Evolutionary conservation across 495 filamentous ascomycete genomes (phyloP).

Genomic region (Symbiotaphrina buchneri): DNA sequence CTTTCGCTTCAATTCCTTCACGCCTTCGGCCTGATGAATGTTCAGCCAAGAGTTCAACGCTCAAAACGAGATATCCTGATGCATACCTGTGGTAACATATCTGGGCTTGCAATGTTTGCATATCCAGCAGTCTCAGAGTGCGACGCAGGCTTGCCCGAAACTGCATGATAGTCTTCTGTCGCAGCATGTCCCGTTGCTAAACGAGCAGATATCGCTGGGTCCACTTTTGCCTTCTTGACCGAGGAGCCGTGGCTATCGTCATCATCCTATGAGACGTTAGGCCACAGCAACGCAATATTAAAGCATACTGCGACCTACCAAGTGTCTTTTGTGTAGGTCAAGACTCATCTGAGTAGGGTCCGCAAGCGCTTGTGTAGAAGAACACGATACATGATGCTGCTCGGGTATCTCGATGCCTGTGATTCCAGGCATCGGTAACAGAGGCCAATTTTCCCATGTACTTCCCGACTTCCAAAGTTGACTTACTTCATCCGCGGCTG

Average conservation of each 20-base stretch:
- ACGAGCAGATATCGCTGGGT: too few species aligned
- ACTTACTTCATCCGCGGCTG: constrained; percentile 22
- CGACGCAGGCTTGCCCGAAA: too few species aligned
- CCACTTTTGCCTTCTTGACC: too few species aligned
- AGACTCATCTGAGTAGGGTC: not conserved
- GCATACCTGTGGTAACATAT: too few species aligned
- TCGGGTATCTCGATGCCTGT: not conserved
- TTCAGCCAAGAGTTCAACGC: too few species aligned
- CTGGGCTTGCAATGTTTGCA: too few species aligned
- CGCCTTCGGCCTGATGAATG: not conserved
- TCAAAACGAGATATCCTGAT: too few species aligned
- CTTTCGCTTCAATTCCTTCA: not conserved
- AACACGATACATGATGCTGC: not conserved
- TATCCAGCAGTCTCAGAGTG: too few species aligned
- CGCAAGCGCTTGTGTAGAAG: not conserved
- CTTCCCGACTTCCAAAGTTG: constrained; percentile 15
- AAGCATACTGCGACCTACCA: constrained; percentile 2
- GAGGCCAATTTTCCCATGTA: constrained; percentile 16
- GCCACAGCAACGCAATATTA: not conserved
- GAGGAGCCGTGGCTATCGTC: not conserved
- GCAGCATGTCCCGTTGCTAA: too few species aligned
- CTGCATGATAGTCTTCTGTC: too few species aligned
- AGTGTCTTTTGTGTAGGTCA: constrained; percentile 2
- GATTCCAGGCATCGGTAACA: constrained; percentile 14
- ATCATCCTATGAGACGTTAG: not conserved